Conservation (phyloP, 208 protist species). For the Lotmaria passim region DNA sequence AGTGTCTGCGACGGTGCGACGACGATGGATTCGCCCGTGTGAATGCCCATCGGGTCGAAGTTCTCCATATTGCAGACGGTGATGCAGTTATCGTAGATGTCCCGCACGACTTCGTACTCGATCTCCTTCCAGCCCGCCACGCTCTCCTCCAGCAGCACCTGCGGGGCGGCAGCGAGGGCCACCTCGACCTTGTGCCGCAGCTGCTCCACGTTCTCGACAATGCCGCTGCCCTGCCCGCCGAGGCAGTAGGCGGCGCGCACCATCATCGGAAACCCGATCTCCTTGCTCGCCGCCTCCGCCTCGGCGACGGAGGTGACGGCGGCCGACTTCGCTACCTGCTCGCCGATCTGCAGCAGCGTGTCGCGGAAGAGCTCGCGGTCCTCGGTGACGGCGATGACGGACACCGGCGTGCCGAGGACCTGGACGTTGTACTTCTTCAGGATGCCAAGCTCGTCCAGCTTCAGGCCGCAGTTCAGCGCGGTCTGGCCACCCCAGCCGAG, state of each 20-base stretch:
- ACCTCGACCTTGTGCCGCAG: conserved; percentile 82
- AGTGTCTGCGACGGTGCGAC: conserved; percentile 98
- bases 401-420: conserved; percentile 96
- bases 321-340: conserved; percentile 88
- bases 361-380: conserved; percentile 98
- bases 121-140: conserved; percentile 99
- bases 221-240: conserved; percentile 98
- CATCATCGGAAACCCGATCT: conserved; percentile 98
- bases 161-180: conserved; percentile 88
- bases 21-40: conserved; percentile 99
- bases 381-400: conserved; percentile 96
- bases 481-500: conserved; percentile 98
- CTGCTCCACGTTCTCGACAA: conserved; percentile 91
- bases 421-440: conserved; percentile 94
- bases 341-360: conserved; percentile 96
- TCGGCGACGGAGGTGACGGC: conserved; percentile 83
- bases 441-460: conserved; percentile 92
- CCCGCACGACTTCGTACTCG: conserved; percentile 99
- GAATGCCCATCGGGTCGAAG: conserved; percentile 98
- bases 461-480: conserved; percentile 98
- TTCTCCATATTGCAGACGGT: conserved; percentile 99
- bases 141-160: conserved; percentile 97
- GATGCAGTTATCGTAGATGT: conserved; percentile 99
- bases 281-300: conserved; percentile 60
- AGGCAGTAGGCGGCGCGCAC: conserved; percentile 98